phyloP scores from a whole-genome alignment of 768 basidiomycete species.

The Tricholoma sp. region DNA sequence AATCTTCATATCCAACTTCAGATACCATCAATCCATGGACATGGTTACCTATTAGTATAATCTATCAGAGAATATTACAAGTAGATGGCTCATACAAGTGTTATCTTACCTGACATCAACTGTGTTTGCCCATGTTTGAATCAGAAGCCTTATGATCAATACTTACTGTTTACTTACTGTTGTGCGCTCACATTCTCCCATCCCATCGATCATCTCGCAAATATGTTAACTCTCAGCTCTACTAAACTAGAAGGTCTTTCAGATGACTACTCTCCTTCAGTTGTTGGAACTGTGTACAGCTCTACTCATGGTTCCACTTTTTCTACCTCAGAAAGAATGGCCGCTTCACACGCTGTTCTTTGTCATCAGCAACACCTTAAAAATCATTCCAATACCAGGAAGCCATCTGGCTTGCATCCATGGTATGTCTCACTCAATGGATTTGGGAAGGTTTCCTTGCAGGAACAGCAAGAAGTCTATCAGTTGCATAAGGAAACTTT shows the following conservation, averaged over 20 bases:
- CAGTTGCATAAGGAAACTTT: neutral
- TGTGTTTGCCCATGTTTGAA: neutral
- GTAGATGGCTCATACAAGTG: neutral
- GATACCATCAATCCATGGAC: neutral
- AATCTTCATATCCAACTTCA: neutral
- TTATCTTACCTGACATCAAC: neutral
- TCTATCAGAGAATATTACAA: neutral
- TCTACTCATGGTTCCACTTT: neutral
- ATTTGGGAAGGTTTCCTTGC: neutral
- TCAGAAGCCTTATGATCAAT: neutral
- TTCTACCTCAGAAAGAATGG: neutral
- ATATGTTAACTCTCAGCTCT: neutral
- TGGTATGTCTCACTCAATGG: neutral
- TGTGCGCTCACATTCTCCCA: neutral
- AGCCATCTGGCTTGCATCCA: slow-evolving; percentile 2
- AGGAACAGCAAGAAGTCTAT: neutral
- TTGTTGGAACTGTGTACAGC: neutral
- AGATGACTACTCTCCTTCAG: neutral
- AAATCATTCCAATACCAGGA: neutral
- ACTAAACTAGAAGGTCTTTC: neutral
- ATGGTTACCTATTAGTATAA: neutral
- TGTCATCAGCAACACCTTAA: neutral
- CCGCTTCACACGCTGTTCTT: neutral
- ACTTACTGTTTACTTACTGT: neutral
- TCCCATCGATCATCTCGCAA: neutral